Evolutionary conservation across 768 basidiomycete species (phyloP).

Genomic region (Hypholoma sublateritium): DNA sequence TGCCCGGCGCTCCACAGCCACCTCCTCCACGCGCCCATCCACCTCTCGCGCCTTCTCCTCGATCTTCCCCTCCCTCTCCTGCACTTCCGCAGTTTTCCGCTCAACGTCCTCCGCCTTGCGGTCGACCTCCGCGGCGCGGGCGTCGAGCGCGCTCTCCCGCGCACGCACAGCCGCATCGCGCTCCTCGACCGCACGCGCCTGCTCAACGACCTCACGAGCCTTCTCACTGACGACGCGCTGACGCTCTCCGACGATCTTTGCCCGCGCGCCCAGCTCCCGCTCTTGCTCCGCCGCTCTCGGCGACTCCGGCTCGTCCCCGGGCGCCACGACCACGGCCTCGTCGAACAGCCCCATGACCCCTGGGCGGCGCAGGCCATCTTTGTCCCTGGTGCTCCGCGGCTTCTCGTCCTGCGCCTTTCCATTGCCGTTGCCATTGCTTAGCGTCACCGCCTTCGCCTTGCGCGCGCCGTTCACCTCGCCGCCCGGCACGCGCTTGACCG

Average conservation of each 20-base stretch:
- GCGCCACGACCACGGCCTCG: background rate
- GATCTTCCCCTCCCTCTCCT: background rate
- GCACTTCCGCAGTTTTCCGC: background rate
- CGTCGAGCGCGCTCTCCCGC: background rate
- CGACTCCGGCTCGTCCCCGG: background rate
- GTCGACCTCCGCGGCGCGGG: background rate
- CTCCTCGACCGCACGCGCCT: background rate
- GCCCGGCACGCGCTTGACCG: conserved; percentile 21
- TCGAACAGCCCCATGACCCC: conserved; percentile 13
- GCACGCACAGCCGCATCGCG: background rate
- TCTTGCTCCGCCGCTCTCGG: background rate
- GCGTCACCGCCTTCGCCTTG: background rate
- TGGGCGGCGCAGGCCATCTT: background rate
- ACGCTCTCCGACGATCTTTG: background rate
- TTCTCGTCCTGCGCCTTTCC: background rate
- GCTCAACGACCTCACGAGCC: background rate
- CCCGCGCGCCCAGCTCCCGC: background rate
- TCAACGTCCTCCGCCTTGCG: background rate
- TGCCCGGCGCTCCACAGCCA: background rate
- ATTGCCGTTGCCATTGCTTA: conserved; percentile 8
- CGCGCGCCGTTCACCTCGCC: background rate
- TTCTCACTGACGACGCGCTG: background rate
- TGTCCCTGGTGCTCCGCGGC: background rate
- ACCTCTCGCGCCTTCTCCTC: background rate
- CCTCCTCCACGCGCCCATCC: background rate